These are phyloP conservation scores for Claviceps pusilla DNA, from an alignment of 2,329 filamentous ascomycete genomes.

Conservation along the genomic window DNA sequence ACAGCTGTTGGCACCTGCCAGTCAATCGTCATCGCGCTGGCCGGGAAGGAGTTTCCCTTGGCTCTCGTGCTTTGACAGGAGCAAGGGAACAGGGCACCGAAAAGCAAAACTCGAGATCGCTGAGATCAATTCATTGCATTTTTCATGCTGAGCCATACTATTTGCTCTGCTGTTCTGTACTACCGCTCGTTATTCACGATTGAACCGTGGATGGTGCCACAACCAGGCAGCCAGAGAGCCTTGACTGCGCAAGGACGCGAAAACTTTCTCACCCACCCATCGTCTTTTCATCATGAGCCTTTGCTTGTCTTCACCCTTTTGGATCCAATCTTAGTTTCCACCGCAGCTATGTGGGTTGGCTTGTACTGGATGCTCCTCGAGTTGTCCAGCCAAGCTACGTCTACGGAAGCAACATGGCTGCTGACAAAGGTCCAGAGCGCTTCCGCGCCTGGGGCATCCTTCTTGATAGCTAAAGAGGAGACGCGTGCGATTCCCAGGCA, in stretches of 20 bases:
- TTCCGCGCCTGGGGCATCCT: constrained; percentile 39
- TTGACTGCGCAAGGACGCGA: background rate
- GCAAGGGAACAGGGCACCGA: background rate
- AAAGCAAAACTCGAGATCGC: too few relatives aligned
- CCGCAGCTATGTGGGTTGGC: constrained; percentile 19
- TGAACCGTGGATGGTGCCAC: background rate
- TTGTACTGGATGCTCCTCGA: constrained; percentile 13
- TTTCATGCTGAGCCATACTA: background rate
- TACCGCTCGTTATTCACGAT: background rate
- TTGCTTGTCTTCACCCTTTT: constrained; percentile 9
- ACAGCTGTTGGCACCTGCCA: constrained; percentile 4
- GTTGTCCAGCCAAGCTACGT: constrained; percentile 36
- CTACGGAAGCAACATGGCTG: constrained; percentile 34
- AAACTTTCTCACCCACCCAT: background rate
- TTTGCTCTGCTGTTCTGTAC: background rate
- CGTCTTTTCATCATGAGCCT: background rate
- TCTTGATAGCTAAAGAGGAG: constrained; percentile 46
- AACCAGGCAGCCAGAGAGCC: background rate
- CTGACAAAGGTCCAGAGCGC: constrained; percentile 42
- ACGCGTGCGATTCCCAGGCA: constrained; percentile 47
- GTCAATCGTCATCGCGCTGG: background rate
- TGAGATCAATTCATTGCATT: background rate
- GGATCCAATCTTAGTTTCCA: constrained; percentile 21
- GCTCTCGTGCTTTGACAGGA: background rate
- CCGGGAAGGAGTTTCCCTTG: too few relatives aligned